Percentiles rank a stretch among this genome's conserved stretches.
phyloP scores from a whole-genome alignment of 1,284 basidiomycete species.

The Prillingera fragicola region DNA sequence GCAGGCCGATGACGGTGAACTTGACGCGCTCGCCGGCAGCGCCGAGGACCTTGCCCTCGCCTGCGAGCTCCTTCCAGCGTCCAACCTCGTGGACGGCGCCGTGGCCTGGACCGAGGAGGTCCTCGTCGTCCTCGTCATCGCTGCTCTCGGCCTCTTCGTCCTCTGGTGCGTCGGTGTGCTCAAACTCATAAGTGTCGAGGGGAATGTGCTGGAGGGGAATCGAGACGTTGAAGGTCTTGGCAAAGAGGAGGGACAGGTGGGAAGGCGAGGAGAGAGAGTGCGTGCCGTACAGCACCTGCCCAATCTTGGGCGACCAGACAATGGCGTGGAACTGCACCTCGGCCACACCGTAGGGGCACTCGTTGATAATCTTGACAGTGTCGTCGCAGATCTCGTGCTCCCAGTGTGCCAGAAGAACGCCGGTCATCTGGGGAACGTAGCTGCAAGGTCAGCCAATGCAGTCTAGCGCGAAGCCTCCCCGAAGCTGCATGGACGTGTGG shows the following conservation, averaged over 20 bases:
- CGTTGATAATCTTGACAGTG: slow-evolving; percentile 67
- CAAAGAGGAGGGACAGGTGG: slow-evolving; percentile 85
- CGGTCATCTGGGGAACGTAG: slow-evolving; percentile 79
- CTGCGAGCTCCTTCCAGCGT: slow-evolving; percentile 73
- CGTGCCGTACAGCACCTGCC: slow-evolving; percentile 74
- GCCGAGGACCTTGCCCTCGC: slow-evolving; percentile 67
- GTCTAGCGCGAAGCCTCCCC: too few relatives aligned
- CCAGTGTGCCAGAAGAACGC: slow-evolving; percentile 82
- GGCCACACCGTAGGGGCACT: slow-evolving; percentile 80
- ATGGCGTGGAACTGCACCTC: slow-evolving; percentile 73
- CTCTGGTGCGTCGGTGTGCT: slow-evolving; percentile 54
- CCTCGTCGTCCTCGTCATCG: slow-evolving; percentile 37
- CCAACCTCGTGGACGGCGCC: slow-evolving; percentile 51
- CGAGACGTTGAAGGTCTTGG: slow-evolving; percentile 93
- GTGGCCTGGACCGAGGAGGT: slow-evolving; percentile 21
- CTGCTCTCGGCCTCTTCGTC: slow-evolving; percentile 24
- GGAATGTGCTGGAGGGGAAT: slow-evolving; percentile 91
- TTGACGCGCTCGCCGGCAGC: slow-evolving; percentile 63
- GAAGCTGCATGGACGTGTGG: too few relatives aligned
- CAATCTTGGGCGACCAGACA: slow-evolving; percentile 82
- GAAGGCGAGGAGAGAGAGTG: slow-evolving; percentile 89
- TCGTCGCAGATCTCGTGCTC: slow-evolving; percentile 65
- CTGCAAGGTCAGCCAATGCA: slow-evolving; percentile 50
- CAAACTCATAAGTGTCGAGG: slow-evolving; percentile 73
- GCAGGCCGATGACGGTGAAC: slow-evolving; percentile 87